These are phyloP conservation scores for Aspergillus brunneoviolaceus DNA, from an alignment of 2,329 filamentous ascomycete species.

Conservation along the genomic window DNA sequence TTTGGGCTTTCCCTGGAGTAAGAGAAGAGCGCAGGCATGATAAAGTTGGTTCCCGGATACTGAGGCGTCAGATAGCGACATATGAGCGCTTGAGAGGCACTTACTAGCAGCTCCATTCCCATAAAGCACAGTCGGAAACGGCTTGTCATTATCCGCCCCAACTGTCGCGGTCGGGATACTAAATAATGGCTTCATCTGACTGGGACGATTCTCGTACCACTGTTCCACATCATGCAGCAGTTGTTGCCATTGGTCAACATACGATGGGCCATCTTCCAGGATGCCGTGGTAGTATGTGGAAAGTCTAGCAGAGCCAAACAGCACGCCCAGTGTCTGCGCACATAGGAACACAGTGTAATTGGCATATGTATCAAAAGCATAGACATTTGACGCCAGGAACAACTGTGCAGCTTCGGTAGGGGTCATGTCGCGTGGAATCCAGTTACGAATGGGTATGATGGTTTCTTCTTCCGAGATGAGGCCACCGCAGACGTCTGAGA, in stretches of 20 bases:
- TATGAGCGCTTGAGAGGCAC: constrained; percentile 1
- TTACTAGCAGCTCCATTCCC: constrained; percentile 29
- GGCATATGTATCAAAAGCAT: constrained; percentile 49
- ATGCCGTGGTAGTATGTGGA: constrained; percentile 16
- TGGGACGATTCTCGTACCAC: constrained; percentile 40
- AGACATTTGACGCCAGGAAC: constrained; percentile 27
- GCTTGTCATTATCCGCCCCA: constrained; percentile 12
- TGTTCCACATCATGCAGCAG: constrained; percentile 44
- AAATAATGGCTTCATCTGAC: constrained; percentile 30
- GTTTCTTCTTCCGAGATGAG: constrained; percentile 54
- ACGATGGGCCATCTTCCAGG: constrained; percentile 20
- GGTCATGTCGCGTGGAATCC: constrained; percentile 38
- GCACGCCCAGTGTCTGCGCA: constrained; percentile 46
- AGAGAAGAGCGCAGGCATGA: constrained; percentile 30
- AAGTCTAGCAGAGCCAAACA: constrained; percentile 27
- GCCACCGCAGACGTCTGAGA: constrained; percentile 51
- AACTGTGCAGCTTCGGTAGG: constrained; percentile 22
- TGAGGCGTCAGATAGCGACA: constrained; percentile 3
- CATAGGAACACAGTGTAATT: constrained; percentile 53
- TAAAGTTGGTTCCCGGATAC: constrained; percentile 39
- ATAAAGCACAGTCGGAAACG: constrained; percentile 29
- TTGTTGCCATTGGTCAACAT: constrained; percentile 38
- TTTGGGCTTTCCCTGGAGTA: constrained; percentile 34
- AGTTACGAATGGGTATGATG: constrained; percentile 49
- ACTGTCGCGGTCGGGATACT: constrained; percentile 17